Percentiles rank a stretch among this genome's conserved stretches.
Conservation (phyloP, 73 alveolate species). For the Paramecium primaurelia region DNA sequence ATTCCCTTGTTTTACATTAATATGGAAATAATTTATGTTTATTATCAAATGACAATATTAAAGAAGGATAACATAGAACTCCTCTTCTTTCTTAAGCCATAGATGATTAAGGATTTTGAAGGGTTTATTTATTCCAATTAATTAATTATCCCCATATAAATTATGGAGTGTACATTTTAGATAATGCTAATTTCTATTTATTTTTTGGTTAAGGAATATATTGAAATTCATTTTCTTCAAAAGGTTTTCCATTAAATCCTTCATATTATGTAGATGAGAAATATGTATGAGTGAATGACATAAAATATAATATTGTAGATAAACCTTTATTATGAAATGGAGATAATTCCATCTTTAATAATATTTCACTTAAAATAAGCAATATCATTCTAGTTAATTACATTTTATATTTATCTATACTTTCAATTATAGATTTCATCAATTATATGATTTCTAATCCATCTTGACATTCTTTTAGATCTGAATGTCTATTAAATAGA, state of each 20-base stretch:
- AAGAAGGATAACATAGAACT: neutral
- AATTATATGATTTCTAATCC: neutral
- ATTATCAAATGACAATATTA: conserved; percentile 33
- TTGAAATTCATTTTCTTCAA: conserved; percentile 26
- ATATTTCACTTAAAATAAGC: neutral
- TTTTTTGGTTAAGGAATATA: conserved; percentile 2
- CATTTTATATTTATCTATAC: neutral
- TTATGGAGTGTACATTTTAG: conserved; percentile 17
- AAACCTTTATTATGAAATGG: neutral
- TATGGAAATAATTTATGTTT: conserved; percentile 16
- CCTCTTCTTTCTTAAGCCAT: conserved; percentile 51
- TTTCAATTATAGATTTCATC: neutral
- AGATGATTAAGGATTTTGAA: conserved; percentile 28
- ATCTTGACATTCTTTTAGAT: neutral
- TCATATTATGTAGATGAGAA: neutral
- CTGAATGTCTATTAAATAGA: neutral
- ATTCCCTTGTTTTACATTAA: neutral
- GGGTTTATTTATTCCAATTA: neutral
- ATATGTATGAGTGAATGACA: conserved; percentile 49
- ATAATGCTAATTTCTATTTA: neutral
- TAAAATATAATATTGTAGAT: neutral
- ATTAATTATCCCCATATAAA: conserved; percentile 20
- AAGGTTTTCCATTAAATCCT: neutral
- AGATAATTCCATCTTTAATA: neutral
- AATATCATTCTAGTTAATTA: neutral